Evolutionary conservation across 2,329 filamentous ascomycete species (phyloP), one percentile per base, ranked within the genome.

Genomic region (Microdochium trichocladiopsis): DNA sequence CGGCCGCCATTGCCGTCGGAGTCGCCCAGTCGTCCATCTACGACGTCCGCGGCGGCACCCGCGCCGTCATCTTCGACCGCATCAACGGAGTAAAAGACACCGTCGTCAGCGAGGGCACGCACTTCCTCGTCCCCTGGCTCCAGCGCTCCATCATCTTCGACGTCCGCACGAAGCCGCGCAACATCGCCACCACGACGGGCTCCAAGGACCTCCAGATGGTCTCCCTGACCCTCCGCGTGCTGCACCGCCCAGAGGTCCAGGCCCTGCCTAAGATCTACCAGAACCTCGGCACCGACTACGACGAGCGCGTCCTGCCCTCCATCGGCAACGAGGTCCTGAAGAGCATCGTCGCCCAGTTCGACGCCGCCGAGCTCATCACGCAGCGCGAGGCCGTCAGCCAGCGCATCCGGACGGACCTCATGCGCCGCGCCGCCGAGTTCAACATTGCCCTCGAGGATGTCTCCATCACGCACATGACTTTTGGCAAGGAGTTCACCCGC

Each of bases 191-290:
- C 25, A 99, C 94, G 23, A 99, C 94, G 12, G 94, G 94, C 54
- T 93, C 87, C 81, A 99, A 99, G 83, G 94, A 99, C 76, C 74
- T 99, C 79, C 94, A 99, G 78, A 99, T 99, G 94, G 94, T 99
- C 66, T 96, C 91, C 80, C 81, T 99, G 79, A 99, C 94, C 51
- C 80, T 99, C 69, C 83, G 94, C 72, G 94, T 99, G 58, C 74
- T 99, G 71, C 93, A 97, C 75, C 82, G 95, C 62, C 94, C 95
- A 5, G 93, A 96, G 53, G 93, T 99, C 63, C 84, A 90, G 78
- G 83, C 86, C 63, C 77, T 99, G 67, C 95, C 94, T 55, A 95
- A 93, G 77, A 99, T 99, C 66, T 99, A 99, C 79, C 94, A 97
- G 93, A 94, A 91, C 68, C 93, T 99, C 70, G 94, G 94, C 67